These are phyloP conservation scores for Cyanodermella asteris DNA, from an alignment of 2,329 filamentous ascomycete species.

Conservation along the genomic window DNA sequence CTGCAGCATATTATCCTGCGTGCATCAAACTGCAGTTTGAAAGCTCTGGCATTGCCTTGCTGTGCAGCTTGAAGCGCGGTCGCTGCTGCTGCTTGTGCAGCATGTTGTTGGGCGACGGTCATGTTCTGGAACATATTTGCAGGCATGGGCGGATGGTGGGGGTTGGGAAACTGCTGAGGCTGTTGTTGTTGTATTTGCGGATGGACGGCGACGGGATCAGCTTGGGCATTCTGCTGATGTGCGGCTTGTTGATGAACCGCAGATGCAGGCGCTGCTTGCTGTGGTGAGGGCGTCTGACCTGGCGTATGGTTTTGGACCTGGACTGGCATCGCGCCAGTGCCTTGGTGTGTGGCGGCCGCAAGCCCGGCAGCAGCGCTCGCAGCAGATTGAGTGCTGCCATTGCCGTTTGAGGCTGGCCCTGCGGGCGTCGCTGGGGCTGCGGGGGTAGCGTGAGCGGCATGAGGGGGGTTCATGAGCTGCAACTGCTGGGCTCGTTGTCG, in stretches of 20 bases:
- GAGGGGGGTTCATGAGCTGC: constrained; percentile 2
- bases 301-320: no score
- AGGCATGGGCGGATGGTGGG: constrained; percentile 5
- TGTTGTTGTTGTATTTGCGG: constrained; percentile 2
- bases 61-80: constrained; percentile 9
- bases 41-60: constrained; percentile 40
- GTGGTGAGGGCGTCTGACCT: neutral
- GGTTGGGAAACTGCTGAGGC: constrained; percentile 7
- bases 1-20: constrained; percentile 85
- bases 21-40: constrained; percentile 93
- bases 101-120: constrained; percentile 13
- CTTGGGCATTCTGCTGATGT: constrained; percentile 9
- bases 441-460: constrained; percentile 6
- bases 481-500: constrained; percentile 1
- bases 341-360: no score
- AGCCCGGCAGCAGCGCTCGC: no score
- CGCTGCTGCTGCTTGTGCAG: constrained; percentile 12
- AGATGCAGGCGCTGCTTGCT: neutral
- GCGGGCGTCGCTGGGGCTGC: constrained; percentile 2
- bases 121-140: constrained; percentile 1
- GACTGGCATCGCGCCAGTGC: no score
- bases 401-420: constrained; percentile 5
- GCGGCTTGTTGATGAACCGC: constrained; percentile 7
- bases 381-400: no score
- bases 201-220: constrained; percentile 4